Evolutionary conservation across 768 basidiomycete species (phyloP).

Genomic region (Russula abietina): DNA sequence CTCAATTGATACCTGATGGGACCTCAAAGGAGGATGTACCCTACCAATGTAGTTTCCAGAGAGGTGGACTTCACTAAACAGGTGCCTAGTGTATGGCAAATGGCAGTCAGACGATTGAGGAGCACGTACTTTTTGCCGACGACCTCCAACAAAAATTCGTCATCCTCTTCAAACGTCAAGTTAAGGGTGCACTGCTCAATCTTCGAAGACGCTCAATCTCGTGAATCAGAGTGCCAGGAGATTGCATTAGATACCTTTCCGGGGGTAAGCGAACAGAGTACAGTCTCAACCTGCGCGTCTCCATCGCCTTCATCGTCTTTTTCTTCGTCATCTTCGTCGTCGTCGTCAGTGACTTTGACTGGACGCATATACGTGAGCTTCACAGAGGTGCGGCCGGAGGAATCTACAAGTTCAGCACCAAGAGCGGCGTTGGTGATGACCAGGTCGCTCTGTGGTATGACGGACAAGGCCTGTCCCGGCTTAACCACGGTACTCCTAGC

Average conservation of each 20-base stretch:
- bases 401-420: constrained; percentile 63
- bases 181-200: constrained; percentile 71
- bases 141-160: constrained; percentile 60
- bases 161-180: constrained; percentile 61
- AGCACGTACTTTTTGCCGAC: constrained; percentile 72
- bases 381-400: constrained; percentile 53
- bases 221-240: neutral
- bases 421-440: constrained; percentile 79
- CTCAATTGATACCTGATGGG: neutral
- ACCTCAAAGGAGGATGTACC: constrained; percentile 22
- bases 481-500: constrained; percentile 56
- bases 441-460: constrained; percentile 62
- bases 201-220: constrained; percentile 35
- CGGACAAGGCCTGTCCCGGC: constrained; percentile 50
- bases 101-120: neutral
- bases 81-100: neutral
- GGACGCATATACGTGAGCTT: constrained; percentile 54
- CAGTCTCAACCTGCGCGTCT: constrained; percentile 39
- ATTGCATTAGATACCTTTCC: constrained; percentile 55
- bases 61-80: constrained; percentile 59
- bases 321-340: constrained; percentile 44
- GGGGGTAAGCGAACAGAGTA: constrained; percentile 75
- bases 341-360: constrained; percentile 39
- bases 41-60: constrained; percentile 82
- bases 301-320: constrained; percentile 37